These are phyloP conservation scores for Aspergillus oerlinghausenensis DNA, from an alignment of 2,329 filamentous ascomycete genomes.

Conservation along the genomic window DNA sequence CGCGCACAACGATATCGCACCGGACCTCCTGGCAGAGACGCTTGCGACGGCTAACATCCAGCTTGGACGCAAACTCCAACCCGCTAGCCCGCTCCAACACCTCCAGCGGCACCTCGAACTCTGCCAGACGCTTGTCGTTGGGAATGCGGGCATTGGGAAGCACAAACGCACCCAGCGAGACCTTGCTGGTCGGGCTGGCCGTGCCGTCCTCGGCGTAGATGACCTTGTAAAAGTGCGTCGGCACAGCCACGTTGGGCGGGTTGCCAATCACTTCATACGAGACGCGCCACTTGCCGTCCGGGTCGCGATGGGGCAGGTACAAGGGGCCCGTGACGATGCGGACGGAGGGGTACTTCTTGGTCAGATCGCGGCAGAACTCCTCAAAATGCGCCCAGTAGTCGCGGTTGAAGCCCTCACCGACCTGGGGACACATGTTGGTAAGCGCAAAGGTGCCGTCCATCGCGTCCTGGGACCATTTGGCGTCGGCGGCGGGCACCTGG, in stretches of 20 bases:
- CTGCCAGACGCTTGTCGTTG: conserved; percentile 78
- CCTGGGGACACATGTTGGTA: conserved; percentile 96
- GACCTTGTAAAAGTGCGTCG: conserved; percentile 99
- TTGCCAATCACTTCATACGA: conserved; percentile 92
- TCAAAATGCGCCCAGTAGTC: conserved; percentile 99
- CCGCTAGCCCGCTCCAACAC: conserved; percentile 88
- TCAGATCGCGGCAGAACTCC: conserved; percentile 87
- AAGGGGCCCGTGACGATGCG: conserved; percentile 89
- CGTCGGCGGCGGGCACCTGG: conserved; percentile 93
- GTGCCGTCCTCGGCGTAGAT: conserved; percentile 87
- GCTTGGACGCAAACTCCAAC: conserved; percentile 79
- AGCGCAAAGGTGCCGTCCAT: conserved; percentile 95
- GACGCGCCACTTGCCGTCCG: conserved; percentile 93
- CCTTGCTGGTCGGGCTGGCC: conserved; percentile 57
- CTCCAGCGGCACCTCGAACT: conserved; percentile 95
- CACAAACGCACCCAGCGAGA: conserved; percentile 90
- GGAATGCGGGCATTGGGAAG: conserved; percentile 85
- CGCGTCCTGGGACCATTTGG: conserved; percentile 87
- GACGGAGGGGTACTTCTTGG: conserved; percentile 75
- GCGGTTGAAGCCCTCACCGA: conserved; percentile 95
- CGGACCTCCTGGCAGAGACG: conserved; percentile 80
- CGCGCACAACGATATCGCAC: conserved; percentile 77
- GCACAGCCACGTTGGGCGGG: conserved; percentile 90
- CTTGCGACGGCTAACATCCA: conserved; percentile 69
- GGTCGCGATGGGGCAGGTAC: conserved; percentile 81